Conservation (phyloP, 257 asterid genomes). For the Solanum piurae region DNA sequence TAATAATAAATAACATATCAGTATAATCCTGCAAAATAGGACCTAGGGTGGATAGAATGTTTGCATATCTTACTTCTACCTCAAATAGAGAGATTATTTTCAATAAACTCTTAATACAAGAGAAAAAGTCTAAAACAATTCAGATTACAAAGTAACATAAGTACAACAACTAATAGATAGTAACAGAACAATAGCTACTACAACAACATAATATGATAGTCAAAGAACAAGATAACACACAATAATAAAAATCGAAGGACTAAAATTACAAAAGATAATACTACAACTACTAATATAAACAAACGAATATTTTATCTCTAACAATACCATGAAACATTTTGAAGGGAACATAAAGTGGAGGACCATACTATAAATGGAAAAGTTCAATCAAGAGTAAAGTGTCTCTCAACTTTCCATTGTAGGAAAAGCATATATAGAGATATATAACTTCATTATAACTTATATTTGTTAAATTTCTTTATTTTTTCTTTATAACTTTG, state of each 20-base stretch:
- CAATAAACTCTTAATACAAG: background rate
- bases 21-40: too few species aligned
- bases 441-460: background rate
- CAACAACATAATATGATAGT: too few species aligned
- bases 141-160: background rate
- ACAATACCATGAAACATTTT: background rate
- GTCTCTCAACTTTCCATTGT: background rate
- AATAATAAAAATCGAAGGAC: accelerated
- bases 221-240: too few species aligned
- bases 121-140: too few species aligned
- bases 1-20: too few species aligned
- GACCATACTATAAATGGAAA: background rate
- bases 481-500: background rate
- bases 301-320: too few species aligned
- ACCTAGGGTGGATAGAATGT: too few species aligned
- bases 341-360: background rate
- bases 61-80: background rate
- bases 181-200: background rate
- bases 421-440: background rate
- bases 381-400: background rate
- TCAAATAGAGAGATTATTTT: accelerated
- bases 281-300: too few species aligned
- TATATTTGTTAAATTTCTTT: background rate
- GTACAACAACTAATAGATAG: too few species aligned
- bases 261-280: too few species aligned